phyloP scores from a whole-genome alignment of 2,329 filamentous ascomycete species.

The Lasiodiplodia gonubiensis region DNA sequence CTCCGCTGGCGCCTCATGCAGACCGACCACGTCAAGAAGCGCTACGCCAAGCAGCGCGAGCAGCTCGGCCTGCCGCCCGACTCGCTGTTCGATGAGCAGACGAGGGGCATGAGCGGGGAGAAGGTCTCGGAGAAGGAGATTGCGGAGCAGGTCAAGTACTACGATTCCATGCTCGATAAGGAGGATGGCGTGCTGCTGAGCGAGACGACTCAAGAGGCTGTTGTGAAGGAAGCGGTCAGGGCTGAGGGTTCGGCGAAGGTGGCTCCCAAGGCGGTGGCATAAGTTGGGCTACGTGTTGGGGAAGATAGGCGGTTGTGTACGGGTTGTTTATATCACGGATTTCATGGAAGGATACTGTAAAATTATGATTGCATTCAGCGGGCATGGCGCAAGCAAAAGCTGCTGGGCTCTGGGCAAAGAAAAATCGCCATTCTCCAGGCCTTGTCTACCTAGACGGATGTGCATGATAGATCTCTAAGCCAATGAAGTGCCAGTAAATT shows the following conservation, averaged over 20 bases:
- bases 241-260: not conserved
- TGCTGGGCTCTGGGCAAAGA: not conserved
- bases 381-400: not conserved
- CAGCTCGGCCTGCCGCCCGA: slow-evolving; percentile 66
- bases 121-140: slow-evolving; percentile 36
- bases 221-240: not conserved
- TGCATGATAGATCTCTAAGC: not conserved
- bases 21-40: slow-evolving; percentile 68
- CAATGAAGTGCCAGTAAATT: not conserved
- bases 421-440: not conserved
- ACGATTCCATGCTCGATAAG: slow-evolving; percentile 19
- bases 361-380: slow-evolving; percentile 17
- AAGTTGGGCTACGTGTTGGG: not conserved
- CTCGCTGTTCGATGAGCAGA: slow-evolving; percentile 41
- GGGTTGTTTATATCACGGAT: slow-evolving; percentile 15
- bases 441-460: not conserved
- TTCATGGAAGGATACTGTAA: slow-evolving; percentile 16
- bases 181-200: slow-evolving; percentile 13
- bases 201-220: slow-evolving; percentile 9
- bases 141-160: slow-evolving; percentile 14
- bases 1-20: slow-evolving; percentile 90
- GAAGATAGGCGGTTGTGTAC: not conserved
- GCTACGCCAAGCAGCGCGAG: slow-evolving; percentile 69
- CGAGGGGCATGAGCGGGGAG: slow-evolving; percentile 18
- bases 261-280: slow-evolving; percentile 9